Evolutionary conservation across 1,139 yeast genomes (phyloP), one percentile per base, ranked within the genome.

Genomic region (Lizanozyma gosingica): DNA sequence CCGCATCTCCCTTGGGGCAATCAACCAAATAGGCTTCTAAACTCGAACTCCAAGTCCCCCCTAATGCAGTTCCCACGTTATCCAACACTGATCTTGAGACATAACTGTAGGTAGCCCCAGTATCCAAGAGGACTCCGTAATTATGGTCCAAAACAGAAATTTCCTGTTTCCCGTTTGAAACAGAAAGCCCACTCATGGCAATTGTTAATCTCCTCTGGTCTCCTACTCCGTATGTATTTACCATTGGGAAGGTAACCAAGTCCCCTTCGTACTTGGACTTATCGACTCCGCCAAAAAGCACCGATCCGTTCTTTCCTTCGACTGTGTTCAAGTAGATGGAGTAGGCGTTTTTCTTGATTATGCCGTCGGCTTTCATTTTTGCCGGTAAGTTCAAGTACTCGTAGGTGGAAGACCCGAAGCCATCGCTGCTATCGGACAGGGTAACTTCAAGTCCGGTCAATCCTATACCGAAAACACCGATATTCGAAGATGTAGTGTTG

Each of bases 241-340:
- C 14, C 14, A 34, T 9, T 34, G 36, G 36, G 17, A 53, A 37
- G 2, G 48, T 44, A 35, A 47, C 57, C 45, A 77, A 59, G 1
- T 57, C 56, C 9, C 83, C 83, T 1, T 58, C 45, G 45, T 63
- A 70, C 55, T 78, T 78, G 33, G 76, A 71, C 35, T 64, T 61
- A 52, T 78, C 84, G 39, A 76, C 59, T 27, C 76, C 84, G 3
- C 84, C 84, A 53, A 78, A 78, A 36, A 78, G 61, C 35, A 78
- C 56, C 14, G 65, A 52, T 3, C 83, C 83, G 1, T 55, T 42
- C n/a, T 53, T 48, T 4, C 75, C 57, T n/a, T 63, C 60, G 4
- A 57, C 45, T 15, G 65, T 61, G 42, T 69, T 65, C 46, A 80
- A 65, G 57, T 71, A 78, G 38, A 80, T 59, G 3, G 84, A 76